Base-by-base conservation (phyloP, 1,139 yeast species). In the Yamadazyma dendronema region DNA sequence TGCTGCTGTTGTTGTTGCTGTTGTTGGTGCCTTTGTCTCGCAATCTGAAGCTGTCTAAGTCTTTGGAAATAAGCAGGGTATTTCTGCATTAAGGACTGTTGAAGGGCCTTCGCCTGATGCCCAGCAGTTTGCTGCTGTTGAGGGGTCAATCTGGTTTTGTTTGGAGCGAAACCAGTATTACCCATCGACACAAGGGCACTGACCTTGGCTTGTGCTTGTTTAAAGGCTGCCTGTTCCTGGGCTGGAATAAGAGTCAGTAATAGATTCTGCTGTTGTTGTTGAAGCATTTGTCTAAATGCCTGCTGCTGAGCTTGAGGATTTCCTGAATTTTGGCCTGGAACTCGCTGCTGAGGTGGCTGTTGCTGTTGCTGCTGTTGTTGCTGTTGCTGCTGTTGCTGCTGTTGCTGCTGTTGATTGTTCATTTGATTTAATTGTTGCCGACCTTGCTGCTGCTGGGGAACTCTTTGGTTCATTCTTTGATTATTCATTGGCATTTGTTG, bases 51-150 rank as follows among this genome's bases (percentile, higher is more conserved):
- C 38, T 68, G 74, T 23, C 71, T 57, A 31, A 71, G 57, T 35
- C 72, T 56, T 41, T 70, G 74, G 54, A 71, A 71, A 43, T 71
- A 71, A 1, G 57, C 55, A 1, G 76, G 75, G 49, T 67, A 71
- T 40, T 67, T 64, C 43, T 67, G 74, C 4, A 68, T 48, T 39
- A 71, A 53, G 38, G 67, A 74, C 38, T 67, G 75, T 45, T 70
- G 76, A 30, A 67, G 56, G 25, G 60, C 45, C 40, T 68, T 67
- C 9, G 74, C 74, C 44, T 71, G 75, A 38, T 67, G 71, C 16
- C 67, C 49, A 0, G 76, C 75, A 43, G 67, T 73, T 43, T 67
- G 74, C 39, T 69, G 72, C 42, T 71, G 76, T 39, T 67, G 73
- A 4, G 69, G 69, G 3, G 65, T 66, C 38, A 71, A 60, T 38